Evolutionary conservation across 805 yeast genomes (phyloP), one percentile per base, ranked within the genome.

Genomic region (Yarrowia phangngaensis): DNA sequence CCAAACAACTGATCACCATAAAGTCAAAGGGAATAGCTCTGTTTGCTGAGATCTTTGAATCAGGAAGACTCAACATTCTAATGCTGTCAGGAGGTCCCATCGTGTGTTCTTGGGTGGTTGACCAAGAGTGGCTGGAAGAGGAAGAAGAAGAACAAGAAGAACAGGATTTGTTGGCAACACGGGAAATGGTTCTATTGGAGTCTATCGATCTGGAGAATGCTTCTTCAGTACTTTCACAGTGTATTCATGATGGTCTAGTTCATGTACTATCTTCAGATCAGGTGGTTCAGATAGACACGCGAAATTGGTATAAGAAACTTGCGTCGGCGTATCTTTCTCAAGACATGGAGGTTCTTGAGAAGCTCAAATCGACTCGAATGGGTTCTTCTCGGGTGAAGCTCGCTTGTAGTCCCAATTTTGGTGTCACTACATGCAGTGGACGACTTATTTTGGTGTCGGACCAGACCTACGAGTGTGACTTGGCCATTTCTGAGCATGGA

Each of bases 1-100:
- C 76, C 0, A 52, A 61, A 5, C 68, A 66, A 23, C 57, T 76
- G 7, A 32, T 57, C 0, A 50, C 63, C 4, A 9, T 63, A 60
- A 36, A 54, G n/a, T 51, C 54, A 6, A 53, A 55, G 3, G 53
- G 48, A 19, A 19, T 54, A n/a, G 51, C 62, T 1, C 32, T 55
- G 3, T 29, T 63, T 8, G 53, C 47, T 4, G 53, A 55, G 9
- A 46, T 60, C 3, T 54, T 40, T 31, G 28, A 46, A n/a, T 26
- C 43, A 8, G 63, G 62, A 3, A 36, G 60, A 15, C 30, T 62
- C 17, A 56, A 52, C 30, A 13, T 61, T 4, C 56, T 40, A 29
- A 50, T 60, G 12, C 60, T 56, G 30, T 26, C 35, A 29, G 48
- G 48, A 12, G 35, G 35, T 2, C 48, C 48, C n/a, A 35, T 41